Conservation (phyloP, 371 early-diverging fungal species). For the Apophysomyces trapeziformis region DNA sequence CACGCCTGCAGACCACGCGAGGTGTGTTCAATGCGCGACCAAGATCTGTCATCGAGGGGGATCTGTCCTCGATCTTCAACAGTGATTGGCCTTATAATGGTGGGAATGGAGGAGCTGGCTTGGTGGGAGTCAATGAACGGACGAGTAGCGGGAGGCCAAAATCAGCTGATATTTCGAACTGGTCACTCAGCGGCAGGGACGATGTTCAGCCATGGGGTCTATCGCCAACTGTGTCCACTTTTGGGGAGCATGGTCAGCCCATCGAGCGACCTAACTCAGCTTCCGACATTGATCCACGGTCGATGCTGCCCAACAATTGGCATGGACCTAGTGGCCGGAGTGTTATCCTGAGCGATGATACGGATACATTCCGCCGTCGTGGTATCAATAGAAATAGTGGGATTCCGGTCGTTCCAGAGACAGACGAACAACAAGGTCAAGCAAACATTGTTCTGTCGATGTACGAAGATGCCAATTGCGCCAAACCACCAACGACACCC, state of each 20-base stretch:
- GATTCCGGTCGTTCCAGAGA: conserved; percentile 62
- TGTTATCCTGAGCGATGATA: conserved; percentile 36
- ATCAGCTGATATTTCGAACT: conserved; percentile 61
- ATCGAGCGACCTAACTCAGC: conserved; percentile 58
- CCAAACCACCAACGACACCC: neutral
- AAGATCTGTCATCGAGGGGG: conserved; percentile 54
- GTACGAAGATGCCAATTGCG: conserved; percentile 41
- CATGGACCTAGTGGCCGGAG: conserved; percentile 19
- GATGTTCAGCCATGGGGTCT: conserved; percentile 24
- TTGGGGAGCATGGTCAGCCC: conserved; percentile 40
- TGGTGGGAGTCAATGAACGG: conserved; percentile 28
- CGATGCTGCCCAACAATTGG: conserved; percentile 20
- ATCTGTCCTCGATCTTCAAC: conserved; percentile 50
- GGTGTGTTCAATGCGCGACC: conserved; percentile 31
- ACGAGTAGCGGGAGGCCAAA: conserved; percentile 56
- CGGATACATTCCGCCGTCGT: conserved; percentile 43
- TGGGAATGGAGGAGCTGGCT: conserved; percentile 12
- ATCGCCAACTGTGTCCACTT: conserved; percentile 46
- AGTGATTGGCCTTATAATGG: conserved; percentile 32
- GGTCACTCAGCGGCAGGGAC: conserved; percentile 14
- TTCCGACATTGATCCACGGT: conserved; percentile 47
- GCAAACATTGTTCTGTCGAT: conserved; percentile 57
- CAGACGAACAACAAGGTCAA: conserved; percentile 49
- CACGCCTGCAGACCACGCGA: conserved; percentile 5
- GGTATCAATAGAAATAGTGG: conserved; percentile 40